Base-by-base conservation (phyloP, 2,329 filamentous ascomycete species). In the Botrytis fabae region DNA sequence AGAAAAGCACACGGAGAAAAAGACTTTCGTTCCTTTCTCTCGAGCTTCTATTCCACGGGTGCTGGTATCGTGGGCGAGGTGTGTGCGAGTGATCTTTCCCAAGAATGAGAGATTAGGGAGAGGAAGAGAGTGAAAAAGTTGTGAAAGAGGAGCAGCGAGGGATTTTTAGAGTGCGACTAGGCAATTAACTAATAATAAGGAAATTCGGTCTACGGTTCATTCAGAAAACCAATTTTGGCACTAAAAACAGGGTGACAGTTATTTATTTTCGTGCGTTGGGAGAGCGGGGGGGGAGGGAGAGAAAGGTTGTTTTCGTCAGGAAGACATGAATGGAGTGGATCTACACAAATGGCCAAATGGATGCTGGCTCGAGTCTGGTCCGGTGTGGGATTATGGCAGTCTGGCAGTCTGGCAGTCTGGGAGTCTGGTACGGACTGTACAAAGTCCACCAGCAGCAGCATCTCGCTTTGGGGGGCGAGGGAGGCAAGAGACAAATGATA, bases 51-150 rank as follows among this genome's bases (percentile, higher is more conserved):
- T 32, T 40, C 57, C 54, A 14, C n/a, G 60, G 70, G 48, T 60
- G 61, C 60, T 46, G 70, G 38, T 32, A 65, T 65, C 20, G 46
- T 54, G 22, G 32, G 25, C 59, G 59, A 40, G 35, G 20, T 14
- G 35, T 46, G 62, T n/a, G 35, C 35, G 12, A 20, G 6, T 66
- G 46, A 42, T 35, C 22, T 44, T 66, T 71, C 46, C 69, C 46
- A 65, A 65, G 69, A 57, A 66, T 65, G 69, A 57, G 61, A 71
- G 69, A 71, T 65, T 54, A 22, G 59, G 59, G 35, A 25, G 18
- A 48, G 42, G 65, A 69, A 60, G 54, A 60, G 35, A 44, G 51
- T n/a, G 46, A 40, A 54, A 54, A 40, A 20, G 46, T 54, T 16
- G 46, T 35, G 42, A 40, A 38, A 54, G 20, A 40, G 64, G 46